Conservation (phyloP, 129 eudicot species). For the sunflower (Helianthus annuus) region HanXRQr2.0-SUNRISE NC_035445.2:156636893-156637392, state of each 20-base stretch:
- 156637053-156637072: neutral
- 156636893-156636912: neutral
- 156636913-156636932: neutral
- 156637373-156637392: neutral
- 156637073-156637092: too few relatives aligned
- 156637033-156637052: conserved; percentile 62
- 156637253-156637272: neutral
- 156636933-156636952: neutral
- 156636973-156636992: conserved; percentile 82
- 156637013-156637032: conserved; percentile 94
- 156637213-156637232: neutral
- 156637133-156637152: neutral
- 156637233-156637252: neutral
- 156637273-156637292: neutral
- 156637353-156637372: neutral
- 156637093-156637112: neutral
- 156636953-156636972: neutral
- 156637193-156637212: neutral
- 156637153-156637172: conserved; percentile 1
- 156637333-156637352: neutral
- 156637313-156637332: neutral
- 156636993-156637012: conserved; percentile 98
- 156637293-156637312: neutral
- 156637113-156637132: neutral
- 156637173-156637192: neutral